Evolutionary conservation across 1,139 yeast species (phyloP).

Genomic region (Petasospora fabianii): DNA sequence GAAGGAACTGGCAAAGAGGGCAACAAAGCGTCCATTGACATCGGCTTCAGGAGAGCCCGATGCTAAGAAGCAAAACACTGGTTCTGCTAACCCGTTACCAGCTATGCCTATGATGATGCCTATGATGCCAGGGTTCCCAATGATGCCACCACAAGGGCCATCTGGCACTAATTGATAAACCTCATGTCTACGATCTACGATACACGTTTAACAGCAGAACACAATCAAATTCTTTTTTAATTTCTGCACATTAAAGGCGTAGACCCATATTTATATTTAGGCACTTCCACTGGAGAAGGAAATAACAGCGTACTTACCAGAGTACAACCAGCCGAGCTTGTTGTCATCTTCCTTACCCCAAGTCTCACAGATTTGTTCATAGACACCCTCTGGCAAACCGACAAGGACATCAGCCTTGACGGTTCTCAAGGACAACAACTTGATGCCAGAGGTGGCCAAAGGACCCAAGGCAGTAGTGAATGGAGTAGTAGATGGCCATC

Average conservation of each 20-base stretch:
- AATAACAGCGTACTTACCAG: conserved; percentile 93
- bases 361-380: conserved; percentile 57
- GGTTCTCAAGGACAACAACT: conserved; percentile 75
- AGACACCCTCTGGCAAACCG: conserved; percentile 70
- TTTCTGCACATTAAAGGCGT: too few relatives aligned
- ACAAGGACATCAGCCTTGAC: conserved; percentile 97
- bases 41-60: conserved; percentile 11
- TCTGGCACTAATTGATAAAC: neutral
- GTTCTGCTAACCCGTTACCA: conserved; percentile 1
- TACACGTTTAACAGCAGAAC: neutral
- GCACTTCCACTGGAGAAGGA: conserved; percentile 40
- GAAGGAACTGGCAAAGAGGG: conserved; percentile 25
- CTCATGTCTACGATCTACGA: too few relatives aligned
- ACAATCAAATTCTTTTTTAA: neutral
- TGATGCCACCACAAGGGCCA: neutral
- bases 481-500: conserved; percentile 81
- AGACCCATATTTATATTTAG: conserved; percentile 4
- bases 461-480: conserved; percentile 69
- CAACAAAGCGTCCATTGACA: conserved; percentile 20
- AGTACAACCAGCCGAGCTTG: conserved; percentile 75
- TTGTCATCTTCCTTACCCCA: conserved; percentile 48
- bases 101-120: too few relatives aligned
- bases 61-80: conserved; percentile 18
- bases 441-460: conserved; percentile 56
- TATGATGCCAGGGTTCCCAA: conserved; percentile 15